Evolutionary conservation across 768 basidiomycete species (phyloP).

Genomic region (Trametes meyenii): DNA sequence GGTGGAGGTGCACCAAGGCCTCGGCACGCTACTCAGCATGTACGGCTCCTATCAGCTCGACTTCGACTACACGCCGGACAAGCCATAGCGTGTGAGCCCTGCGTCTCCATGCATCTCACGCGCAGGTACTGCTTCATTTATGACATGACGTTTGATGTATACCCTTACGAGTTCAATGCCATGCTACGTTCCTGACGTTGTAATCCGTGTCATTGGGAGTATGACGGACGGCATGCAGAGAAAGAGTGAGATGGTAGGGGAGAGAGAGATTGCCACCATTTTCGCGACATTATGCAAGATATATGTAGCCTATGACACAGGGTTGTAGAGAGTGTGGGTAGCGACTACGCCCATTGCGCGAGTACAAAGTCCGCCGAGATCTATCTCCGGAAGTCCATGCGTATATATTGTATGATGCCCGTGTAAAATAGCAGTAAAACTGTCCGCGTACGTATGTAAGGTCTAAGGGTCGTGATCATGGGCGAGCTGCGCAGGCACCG

Average conservation of each 20-base stretch:
- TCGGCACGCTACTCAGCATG: conserved; percentile 69
- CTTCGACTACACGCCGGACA: conserved; percentile 37
- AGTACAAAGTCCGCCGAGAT: conserved; percentile 32
- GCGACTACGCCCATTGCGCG: conserved; percentile 21
- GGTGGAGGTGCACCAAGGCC: conserved; percentile 71
- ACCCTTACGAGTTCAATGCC: not conserved
- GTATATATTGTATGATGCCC: conserved; percentile 26
- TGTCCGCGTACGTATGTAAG: conserved; percentile 29
- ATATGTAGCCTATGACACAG: conserved; percentile 26
- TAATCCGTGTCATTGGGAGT: not conserved
- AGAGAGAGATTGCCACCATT: conserved; percentile 5
- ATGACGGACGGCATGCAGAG: not conserved
- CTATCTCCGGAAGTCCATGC: conserved; percentile 31
- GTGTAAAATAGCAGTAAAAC: conserved; percentile 31
- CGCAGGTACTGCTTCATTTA: not conserved
- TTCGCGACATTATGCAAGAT: conserved; percentile 22
- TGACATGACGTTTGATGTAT: not conserved
- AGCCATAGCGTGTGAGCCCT: not conserved
- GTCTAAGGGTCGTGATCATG: conserved; percentile 37
- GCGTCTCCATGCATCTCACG: not conserved
- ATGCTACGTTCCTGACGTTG: not conserved
- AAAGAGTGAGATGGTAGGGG: not conserved
- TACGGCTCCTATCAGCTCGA: conserved; percentile 61
- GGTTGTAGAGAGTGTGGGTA: conserved; percentile 33
- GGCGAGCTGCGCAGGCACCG: conserved; percentile 31